Conservation (phyloP, 768 basidiomycete genomes). For the Agrocybe pediades region DNA sequence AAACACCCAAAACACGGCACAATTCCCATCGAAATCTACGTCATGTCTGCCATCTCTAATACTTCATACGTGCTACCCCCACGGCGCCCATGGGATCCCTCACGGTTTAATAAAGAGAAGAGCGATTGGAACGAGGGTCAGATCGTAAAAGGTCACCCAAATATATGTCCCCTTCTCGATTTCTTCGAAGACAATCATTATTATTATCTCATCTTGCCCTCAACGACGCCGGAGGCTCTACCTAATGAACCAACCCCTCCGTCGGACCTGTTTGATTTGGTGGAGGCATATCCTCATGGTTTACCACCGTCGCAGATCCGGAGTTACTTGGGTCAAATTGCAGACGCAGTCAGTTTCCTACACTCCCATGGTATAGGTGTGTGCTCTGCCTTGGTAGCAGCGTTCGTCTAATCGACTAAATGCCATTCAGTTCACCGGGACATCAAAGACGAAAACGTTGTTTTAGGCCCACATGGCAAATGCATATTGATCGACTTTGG, state of each 20-base stretch:
- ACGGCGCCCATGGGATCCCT: slow-evolving; percentile 83
- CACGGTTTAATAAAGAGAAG: slow-evolving; percentile 38
- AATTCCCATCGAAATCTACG: slow-evolving; percentile 97
- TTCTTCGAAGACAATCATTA: slow-evolving; percentile 97
- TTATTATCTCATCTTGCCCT: slow-evolving; percentile 92
- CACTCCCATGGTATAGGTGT: slow-evolving; percentile 90
- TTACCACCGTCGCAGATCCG: slow-evolving; percentile 74
- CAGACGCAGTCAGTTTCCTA: slow-evolving; percentile 87
- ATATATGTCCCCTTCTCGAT: slow-evolving; percentile 91
- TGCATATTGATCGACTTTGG: slow-evolving; percentile 98
- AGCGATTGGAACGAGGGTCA: slow-evolving; percentile 70
- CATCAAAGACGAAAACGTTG: slow-evolving; percentile 97
- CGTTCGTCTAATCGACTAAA: slow-evolving; percentile 2
- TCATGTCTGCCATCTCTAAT: slow-evolving; percentile 88
- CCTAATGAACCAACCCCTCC: slow-evolving; percentile 57
- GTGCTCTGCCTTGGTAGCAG: slow-evolving; percentile 20
- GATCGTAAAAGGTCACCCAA: slow-evolving; percentile 86
- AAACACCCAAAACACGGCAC: slow-evolving; percentile 93
- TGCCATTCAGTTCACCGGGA: slow-evolving; percentile 81
- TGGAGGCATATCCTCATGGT: slow-evolving; percentile 87
- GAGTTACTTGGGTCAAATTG: slow-evolving; percentile 90
- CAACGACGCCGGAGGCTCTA: slow-evolving; percentile 59
- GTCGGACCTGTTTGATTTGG: slow-evolving; percentile 93
- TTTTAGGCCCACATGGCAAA: slow-evolving; percentile 76
- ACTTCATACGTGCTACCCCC: slow-evolving; percentile 79